Conservation (phyloP, 2,329 filamentous ascomycete species). For the Pleurostoma richardsiae region DNA sequence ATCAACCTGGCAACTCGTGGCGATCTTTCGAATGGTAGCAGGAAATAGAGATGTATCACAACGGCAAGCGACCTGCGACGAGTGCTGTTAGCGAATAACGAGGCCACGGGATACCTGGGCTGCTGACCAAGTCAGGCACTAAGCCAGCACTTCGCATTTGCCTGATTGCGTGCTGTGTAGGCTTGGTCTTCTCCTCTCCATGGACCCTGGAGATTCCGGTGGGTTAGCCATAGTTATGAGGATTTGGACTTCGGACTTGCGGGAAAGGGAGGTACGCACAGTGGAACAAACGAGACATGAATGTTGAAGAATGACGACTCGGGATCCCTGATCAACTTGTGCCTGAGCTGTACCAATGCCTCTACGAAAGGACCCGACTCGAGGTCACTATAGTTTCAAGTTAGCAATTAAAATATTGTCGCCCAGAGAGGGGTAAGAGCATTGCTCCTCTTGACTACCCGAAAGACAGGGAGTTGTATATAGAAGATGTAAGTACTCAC, state of each 20-base stretch:
- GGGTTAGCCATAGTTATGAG: too few relatives aligned
- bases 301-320: constrained; percentile 78
- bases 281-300: constrained; percentile 82
- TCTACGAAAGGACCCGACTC: constrained; percentile 86
- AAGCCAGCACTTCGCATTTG: constrained; percentile 77
- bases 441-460: background rate
- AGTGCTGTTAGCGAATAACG: constrained; percentile 9
- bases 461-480: too few relatives aligned
- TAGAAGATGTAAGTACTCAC: too few relatives aligned
- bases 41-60: constrained; percentile 74
- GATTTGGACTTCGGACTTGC: too few relatives aligned
- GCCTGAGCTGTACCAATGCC: constrained; percentile 73
- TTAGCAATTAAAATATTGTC: constrained; percentile 13
- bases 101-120: background rate
- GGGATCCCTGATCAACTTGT: constrained; percentile 55
- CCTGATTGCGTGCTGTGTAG: constrained; percentile 86
- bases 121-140: constrained; percentile 60
- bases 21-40: constrained; percentile 78
- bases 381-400: constrained; percentile 56
- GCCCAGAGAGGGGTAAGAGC: constrained; percentile 5
- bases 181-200: constrained; percentile 90
- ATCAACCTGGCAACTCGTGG: constrained; percentile 83
- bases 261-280: constrained; percentile 22
- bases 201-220: constrained; percentile 19
- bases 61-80: constrained; percentile 75